Evolutionary conservation across 768 basidiomycete genomes (phyloP).

Genomic region (Collybiopsis confluens): DNA sequence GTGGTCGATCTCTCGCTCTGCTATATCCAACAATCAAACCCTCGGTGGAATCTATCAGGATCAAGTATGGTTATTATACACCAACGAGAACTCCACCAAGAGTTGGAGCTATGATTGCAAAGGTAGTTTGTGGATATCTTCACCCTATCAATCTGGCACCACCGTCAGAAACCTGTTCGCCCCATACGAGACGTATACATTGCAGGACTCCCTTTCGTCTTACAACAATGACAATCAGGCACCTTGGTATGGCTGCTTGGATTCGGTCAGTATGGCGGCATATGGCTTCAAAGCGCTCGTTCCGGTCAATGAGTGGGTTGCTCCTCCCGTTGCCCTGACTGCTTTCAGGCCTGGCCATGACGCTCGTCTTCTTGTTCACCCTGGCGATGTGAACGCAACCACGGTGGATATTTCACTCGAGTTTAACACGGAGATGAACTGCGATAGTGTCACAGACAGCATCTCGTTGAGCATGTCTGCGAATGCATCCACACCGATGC

Average conservation of each 20-base stretch:
- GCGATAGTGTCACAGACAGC: constrained; percentile 59
- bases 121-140: constrained; percentile 63
- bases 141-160: constrained; percentile 65
- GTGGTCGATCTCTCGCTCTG: constrained; percentile 75
- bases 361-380: constrained; percentile 44
- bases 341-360: constrained; percentile 87
- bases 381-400: constrained; percentile 47
- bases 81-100: constrained; percentile 76
- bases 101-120: constrained; percentile 65
- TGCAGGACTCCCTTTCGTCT: constrained; percentile 61
- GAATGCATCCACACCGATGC: constrained; percentile 46
- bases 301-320: constrained; percentile 59
- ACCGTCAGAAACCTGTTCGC: constrained; percentile 73
- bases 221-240: constrained; percentile 54
- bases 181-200: constrained; percentile 75
- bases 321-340: constrained; percentile 72
- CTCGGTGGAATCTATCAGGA: constrained; percentile 57
- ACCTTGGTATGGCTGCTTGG: constrained; percentile 75
- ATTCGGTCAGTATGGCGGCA: constrained; percentile 57
- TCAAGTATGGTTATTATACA: constrained; percentile 81
- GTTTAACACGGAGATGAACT: constrained; percentile 77
- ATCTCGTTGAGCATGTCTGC: constrained; percentile 68
- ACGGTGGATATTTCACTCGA: constrained; percentile 70
- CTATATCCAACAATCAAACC: constrained; percentile 53
- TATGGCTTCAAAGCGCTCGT: constrained; percentile 85